Evolutionary conservation across 495 filamentous ascomycete species (phyloP).

Genomic region (Neurospora cerealis): DNA sequence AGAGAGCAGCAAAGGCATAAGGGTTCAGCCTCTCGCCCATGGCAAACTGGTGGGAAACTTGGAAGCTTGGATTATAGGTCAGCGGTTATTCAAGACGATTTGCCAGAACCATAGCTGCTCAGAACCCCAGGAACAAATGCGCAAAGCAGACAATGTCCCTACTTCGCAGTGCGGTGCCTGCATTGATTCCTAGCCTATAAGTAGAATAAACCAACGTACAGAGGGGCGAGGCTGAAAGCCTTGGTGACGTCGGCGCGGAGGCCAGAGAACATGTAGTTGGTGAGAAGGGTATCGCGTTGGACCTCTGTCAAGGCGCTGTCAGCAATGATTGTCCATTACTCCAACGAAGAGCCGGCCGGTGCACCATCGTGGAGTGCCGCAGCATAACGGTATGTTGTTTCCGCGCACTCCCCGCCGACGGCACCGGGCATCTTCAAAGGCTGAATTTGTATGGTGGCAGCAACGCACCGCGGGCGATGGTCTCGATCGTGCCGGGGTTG

Average conservation of each 20-base stretch:
- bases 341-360: not conserved
- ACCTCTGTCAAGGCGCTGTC: slow-evolving; percentile 48
- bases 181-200: not conserved
- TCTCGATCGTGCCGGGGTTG: slow-evolving; percentile 88
- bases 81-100: not conserved
- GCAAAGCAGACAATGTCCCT: not conserved
- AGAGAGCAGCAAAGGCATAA: slow-evolving; percentile 88
- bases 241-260: slow-evolving; percentile 93
- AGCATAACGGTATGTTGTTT: not conserved
- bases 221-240: slow-evolving; percentile 78
- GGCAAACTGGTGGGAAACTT: slow-evolving; percentile 91
- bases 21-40: slow-evolving; percentile 87
- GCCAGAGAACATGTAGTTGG: slow-evolving; percentile 90
- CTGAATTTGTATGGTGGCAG: not conserved
- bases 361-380: not conserved
- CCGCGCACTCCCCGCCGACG: not conserved
- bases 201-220: slow-evolving; percentile 27
- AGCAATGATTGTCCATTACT: slow-evolving; percentile 5
- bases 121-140: not conserved
- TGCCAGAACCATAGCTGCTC: not conserved
- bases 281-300: slow-evolving; percentile 86
- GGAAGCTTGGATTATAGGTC: slow-evolving; percentile 45
- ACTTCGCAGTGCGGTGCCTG: not conserved
- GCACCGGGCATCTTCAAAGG: not conserved
- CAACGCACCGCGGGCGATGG: slow-evolving; percentile 53